These are phyloP conservation scores for Amoeboradix gromovi DNA, from an alignment of 371 early-diverging fungal species.

Conservation along the genomic window DNA sequence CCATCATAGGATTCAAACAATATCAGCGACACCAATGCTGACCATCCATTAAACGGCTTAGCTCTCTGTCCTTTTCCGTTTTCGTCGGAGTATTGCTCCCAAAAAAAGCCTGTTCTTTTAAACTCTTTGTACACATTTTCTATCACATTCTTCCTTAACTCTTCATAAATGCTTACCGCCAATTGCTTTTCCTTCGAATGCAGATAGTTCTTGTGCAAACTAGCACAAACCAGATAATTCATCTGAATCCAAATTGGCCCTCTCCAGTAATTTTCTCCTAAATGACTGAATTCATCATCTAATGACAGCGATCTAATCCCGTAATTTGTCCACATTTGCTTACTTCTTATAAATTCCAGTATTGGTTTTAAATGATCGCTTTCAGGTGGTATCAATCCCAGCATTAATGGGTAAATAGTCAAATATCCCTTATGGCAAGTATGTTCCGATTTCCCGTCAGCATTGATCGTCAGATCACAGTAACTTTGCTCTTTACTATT, in stretches of 20 bases:
- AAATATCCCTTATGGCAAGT: conserved; percentile 66
- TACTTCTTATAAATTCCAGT: conserved; percentile 35
- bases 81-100: conserved; percentile 63
- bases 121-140: conserved; percentile 45
- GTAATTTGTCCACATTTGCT: conserved; percentile 38
- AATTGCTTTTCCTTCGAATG: conserved; percentile 27
- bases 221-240: conserved; percentile 49
- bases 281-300: conserved; percentile 33
- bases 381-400: conserved; percentile 38
- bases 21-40: conserved; percentile 42
- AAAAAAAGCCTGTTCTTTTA: conserved; percentile 45
- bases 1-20: too few species aligned
- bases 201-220: conserved; percentile 44
- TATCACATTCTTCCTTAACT: conserved; percentile 42
- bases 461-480: conserved; percentile 39
- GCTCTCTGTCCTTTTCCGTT: conserved; percentile 49
- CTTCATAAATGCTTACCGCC: conserved; percentile 35
- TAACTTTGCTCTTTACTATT: conserved; percentile 32
- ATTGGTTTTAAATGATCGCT: conserved; percentile 33
- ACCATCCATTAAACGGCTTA: conserved; percentile 91
- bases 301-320: conserved; percentile 51
- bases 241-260: conserved; percentile 83
- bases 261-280: conserved; percentile 74
- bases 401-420: conserved; percentile 41
- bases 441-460: conserved; percentile 19